Base-by-base conservation (phyloP, 148 eudicot genomes). In the Vaccinium corymbosum region DNA sequence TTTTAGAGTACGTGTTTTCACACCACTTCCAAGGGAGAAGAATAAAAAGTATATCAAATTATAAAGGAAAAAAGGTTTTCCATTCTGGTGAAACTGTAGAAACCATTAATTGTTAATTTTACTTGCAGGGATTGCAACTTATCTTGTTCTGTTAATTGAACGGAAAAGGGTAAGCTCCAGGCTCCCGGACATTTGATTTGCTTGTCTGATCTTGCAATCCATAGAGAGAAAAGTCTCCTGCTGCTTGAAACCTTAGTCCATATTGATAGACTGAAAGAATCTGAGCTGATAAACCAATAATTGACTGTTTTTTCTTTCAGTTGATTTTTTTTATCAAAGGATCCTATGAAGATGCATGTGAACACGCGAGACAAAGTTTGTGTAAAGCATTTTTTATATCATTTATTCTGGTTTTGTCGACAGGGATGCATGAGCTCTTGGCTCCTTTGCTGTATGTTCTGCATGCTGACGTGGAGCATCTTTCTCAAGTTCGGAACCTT, bases 351-450 rank as follows among this genome's bases (percentile, higher is more conserved):
- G 61, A 22, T 9, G 0, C 68, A 8, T 35, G 64, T 11, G 32
- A 15, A 19, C 25, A 51, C 25, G 3, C 68, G 56, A 55, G 22
- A 38, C 4, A 15, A 38, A n/a, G 38, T 57, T 46, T 57, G 64
- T 38, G 64, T 83, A 1, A 19, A 46, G 42, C 49, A 29, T 50
- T n/a, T 35, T 25, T 52, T 22, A 7, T 22, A 55, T 50, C 75
- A 15, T 35, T 15, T 2, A 16, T 53, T 59, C 57, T 79, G 61
- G 15, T 72, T 84, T 80, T 76, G 68, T 84, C 57, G 86, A 73
- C 89, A 97, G 99, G 99, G 81, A 97, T 97, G 99, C 99, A 97
- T 83, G 99, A 97, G 88, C 97, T 97, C 70, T 87, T 97, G 89
- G 98, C 99, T 81, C 99, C 99, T 50, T 84, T 95, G 70, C 83